These are phyloP conservation scores for Phaffomyces opuntiae DNA, from an alignment of 805 yeast species.

Conservation along the genomic window DNA sequence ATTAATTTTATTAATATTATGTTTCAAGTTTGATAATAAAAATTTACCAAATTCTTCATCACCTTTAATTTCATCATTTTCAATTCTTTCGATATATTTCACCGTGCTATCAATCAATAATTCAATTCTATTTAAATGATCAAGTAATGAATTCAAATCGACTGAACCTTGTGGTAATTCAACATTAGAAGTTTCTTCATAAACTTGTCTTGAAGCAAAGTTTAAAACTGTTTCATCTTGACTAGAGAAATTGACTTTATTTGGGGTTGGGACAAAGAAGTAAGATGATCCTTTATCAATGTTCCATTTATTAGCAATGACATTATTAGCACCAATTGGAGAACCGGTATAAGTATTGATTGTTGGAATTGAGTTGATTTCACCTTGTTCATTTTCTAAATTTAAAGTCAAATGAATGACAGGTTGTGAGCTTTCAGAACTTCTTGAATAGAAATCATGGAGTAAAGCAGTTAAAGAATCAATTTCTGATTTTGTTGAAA, in stretches of 20 bases:
- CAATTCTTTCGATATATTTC: conserved; percentile 38
- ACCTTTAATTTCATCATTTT: conserved; percentile 36
- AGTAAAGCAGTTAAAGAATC: conserved; percentile 70
- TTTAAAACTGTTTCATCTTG: conserved; percentile 56
- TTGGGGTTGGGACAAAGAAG: conserved; percentile 72
- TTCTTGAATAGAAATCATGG: conserved; percentile 72
- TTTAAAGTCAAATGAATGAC: conserved; percentile 75
- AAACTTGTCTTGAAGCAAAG: conserved; percentile 35
- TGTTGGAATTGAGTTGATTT: conserved; percentile 43
- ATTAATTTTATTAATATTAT: conserved; percentile 39
- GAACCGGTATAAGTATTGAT: conserved; percentile 71
- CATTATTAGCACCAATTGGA: conserved; percentile 52
- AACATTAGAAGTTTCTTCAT: conserved; percentile 17
- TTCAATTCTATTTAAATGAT: conserved; percentile 40
- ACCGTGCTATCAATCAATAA: conserved; percentile 43
- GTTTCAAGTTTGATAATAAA: conserved; percentile 50
- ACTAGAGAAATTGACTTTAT: conserved; percentile 47
- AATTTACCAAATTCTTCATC: conserved; percentile 59
- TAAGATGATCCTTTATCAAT: conserved; percentile 37
- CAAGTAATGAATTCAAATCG: conserved; percentile 39
- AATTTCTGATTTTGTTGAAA: conserved; percentile 51
- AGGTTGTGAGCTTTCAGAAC: conserved; percentile 62
- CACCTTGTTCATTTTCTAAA: conserved; percentile 33
- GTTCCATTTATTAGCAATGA: conserved; percentile 29
- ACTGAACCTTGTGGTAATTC: conserved; percentile 29